These are phyloP conservation scores for Amanita rubescens DNA, from an alignment of 768 basidiomycete genomes.

Conservation along the genomic window DNA sequence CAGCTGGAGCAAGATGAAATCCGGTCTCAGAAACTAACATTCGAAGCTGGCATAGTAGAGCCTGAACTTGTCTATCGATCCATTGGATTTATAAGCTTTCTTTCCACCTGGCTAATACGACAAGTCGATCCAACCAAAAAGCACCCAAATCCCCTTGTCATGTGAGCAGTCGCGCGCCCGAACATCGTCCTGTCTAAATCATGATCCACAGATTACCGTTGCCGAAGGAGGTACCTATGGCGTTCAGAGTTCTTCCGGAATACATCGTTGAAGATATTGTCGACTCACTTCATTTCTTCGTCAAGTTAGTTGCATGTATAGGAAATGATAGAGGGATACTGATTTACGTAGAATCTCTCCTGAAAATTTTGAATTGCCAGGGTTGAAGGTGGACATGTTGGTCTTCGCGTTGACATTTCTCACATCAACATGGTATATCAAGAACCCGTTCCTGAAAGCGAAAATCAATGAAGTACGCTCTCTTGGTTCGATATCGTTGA, in stretches of 20 bases:
- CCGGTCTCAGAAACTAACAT: constrained; percentile 69
- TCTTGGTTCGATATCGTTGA: neutral
- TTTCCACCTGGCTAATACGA: constrained; percentile 91
- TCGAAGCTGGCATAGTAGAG: constrained; percentile 79
- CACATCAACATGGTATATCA: constrained; percentile 94
- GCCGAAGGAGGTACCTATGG: constrained; percentile 75
- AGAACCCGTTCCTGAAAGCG: constrained; percentile 95
- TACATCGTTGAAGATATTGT: constrained; percentile 92
- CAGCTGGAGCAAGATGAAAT: constrained; percentile 67
- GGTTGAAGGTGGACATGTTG: constrained; percentile 82
- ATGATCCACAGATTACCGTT: constrained; percentile 65
- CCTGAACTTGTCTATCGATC: constrained; percentile 75
- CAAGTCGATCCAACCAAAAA: constrained; percentile 74
- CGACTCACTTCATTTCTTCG: constrained; percentile 82
- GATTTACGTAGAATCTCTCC: constrained; percentile 64
- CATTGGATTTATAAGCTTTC: constrained; percentile 80
- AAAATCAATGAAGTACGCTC: constrained; percentile 83
- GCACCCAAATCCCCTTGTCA: constrained; percentile 63
- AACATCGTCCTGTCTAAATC: neutral
- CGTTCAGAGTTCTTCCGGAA: constrained; percentile 86
- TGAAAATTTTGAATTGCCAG: constrained; percentile 74
- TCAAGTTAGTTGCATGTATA: too few relatives aligned
- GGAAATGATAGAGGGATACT: too few relatives aligned
- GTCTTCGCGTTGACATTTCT: constrained; percentile 88
- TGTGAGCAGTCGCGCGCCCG: constrained; percentile 39